Evolutionary conservation across 2,329 filamentous ascomycete species (phyloP).

Genomic region (Pestalotiopsis sp.): DNA sequence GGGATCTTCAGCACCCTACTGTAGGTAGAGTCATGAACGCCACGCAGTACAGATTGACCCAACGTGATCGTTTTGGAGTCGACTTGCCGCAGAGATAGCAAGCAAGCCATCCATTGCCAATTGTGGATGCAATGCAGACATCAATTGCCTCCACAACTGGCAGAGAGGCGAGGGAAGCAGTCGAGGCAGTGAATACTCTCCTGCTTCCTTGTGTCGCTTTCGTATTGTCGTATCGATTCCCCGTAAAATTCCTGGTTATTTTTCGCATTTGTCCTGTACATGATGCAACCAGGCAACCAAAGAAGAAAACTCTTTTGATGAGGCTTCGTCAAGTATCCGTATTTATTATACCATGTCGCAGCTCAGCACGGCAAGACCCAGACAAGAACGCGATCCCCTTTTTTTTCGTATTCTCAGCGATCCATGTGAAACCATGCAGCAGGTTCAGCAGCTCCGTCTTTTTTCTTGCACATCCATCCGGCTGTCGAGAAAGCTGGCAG

Average conservation of each 20-base stretch:
- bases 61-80: background rate
- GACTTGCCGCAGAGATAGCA: background rate
- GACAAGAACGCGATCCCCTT: background rate
- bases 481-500: background rate
- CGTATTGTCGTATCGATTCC: background rate
- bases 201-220: background rate
- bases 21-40: background rate
- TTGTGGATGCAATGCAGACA: background rate
- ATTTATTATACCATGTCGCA: background rate
- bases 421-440: background rate
- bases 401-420: background rate
- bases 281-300: background rate
- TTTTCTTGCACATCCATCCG: background rate
- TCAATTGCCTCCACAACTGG: background rate
- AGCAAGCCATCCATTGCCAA: background rate
- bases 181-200: background rate
- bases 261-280: background rate
- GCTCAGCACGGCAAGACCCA: background rate
- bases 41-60: background rate
- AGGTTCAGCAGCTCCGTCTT: background rate
- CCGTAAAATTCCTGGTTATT: background rate
- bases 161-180: background rate
- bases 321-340: background rate
- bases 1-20: background rate
- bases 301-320: background rate